Conservation (phyloP, 345 rosid species). For the Anastatica hierochuntica region DNA sequence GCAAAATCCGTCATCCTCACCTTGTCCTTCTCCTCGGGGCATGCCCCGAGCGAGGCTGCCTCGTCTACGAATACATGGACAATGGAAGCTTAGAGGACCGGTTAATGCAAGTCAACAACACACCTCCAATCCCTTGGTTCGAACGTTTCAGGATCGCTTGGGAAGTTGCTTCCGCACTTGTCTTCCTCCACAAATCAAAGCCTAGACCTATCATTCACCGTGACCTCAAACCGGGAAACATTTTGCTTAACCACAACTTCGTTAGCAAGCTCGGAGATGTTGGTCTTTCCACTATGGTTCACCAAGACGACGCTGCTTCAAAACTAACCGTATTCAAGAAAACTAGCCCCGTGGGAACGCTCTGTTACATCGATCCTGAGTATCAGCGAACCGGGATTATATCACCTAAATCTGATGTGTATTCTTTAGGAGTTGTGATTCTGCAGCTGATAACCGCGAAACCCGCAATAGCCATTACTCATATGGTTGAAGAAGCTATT, state of each 20-base stretch:
- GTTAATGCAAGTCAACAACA: neutral
- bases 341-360: conserved; percentile 35
- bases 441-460: conserved; percentile 73
- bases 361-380: conserved; percentile 86
- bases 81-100: neutral
- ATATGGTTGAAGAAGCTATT: conserved; percentile 52
- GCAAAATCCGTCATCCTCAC: neutral
- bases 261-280: conserved; percentile 94
- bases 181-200: neutral
- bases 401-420: conserved; percentile 69
- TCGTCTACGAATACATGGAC: neutral
- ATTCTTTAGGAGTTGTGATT: conserved; percentile 74
- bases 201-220: conserved; percentile 23
- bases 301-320: conserved; percentile 24
- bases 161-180: neutral
- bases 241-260: conserved; percentile 63
- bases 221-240: conserved; percentile 85
- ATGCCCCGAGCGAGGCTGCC: neutral
- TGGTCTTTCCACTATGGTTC: conserved; percentile 68
- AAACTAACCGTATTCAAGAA: conserved; percentile 31
- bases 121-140: neutral
- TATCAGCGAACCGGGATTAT: conserved; percentile 70
- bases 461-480: conserved; percentile 60
- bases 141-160: neutral
- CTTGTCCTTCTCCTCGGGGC: neutral